Evolutionary conservation across 345 rosid genomes (phyloP).

Genomic region (Xanthoceras sorbifolium): DNA sequence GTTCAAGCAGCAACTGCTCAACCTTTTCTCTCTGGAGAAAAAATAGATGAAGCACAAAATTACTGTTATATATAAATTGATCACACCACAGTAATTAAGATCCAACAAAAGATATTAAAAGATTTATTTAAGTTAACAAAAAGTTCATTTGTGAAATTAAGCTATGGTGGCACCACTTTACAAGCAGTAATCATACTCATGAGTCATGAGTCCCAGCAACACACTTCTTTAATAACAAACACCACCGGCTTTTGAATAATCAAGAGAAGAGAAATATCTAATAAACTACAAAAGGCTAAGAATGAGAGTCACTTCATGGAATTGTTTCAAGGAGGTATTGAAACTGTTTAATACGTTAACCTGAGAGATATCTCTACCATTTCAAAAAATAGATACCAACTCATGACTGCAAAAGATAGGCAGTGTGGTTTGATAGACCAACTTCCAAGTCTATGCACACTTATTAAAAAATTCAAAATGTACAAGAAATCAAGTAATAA

Average conservation of each 20-base stretch:
- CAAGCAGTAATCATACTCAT: not conserved
- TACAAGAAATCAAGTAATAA: not conserved
- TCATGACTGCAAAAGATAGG: not conserved
- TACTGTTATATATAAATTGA: not conserved
- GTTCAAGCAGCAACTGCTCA: slow-evolving; percentile 62
- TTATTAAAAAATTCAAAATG: not conserved
- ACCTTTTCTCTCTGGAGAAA: slow-evolving; percentile 71
- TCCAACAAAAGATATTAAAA: not conserved
- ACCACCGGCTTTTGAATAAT: not conserved
- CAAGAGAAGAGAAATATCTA: not conserved
- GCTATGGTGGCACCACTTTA: not conserved
- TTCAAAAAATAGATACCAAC: not conserved
- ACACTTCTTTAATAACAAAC: not conserved
- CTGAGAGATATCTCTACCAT: not conserved
- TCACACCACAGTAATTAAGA: not conserved
- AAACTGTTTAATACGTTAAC: not conserved
- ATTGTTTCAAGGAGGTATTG: slow-evolving; percentile 3
- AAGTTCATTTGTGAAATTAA: not conserved
- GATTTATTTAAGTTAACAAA: not conserved
- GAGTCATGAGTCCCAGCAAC: not conserved
- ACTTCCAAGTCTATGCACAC: not conserved
- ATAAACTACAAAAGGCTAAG: not conserved
- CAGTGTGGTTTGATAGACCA: not conserved
- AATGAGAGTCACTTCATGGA: not conserved
- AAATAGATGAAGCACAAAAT: slow-evolving; percentile 4